Evolutionary conservation across 176 grass and related monocot species (phyloP), one percentile per base, ranked within the genome.

Genomic region (Triticum dicoccoides): DNA sequence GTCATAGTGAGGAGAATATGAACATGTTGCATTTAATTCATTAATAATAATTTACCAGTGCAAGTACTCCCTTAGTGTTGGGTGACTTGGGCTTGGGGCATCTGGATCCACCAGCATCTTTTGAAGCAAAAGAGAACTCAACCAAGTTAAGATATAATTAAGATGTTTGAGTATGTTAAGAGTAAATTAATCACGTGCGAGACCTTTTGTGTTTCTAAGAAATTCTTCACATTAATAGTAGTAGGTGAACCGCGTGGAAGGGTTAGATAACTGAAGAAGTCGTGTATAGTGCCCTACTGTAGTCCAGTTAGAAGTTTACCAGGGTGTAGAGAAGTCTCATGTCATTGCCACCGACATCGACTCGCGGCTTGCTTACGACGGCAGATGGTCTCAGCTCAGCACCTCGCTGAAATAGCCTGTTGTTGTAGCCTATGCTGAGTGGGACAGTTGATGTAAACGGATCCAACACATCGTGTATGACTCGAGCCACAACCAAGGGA

Each of bases 21-120:
- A 65, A 70, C 23, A 74, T 82, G 47, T 64, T 51, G 77, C 37
- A 79, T 41, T 37, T 37, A 5, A 37, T 37, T 37, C 1, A 37
- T 78, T 29, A 29, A 24, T 24, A 24, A 24, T 70, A 58, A 65
- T 58, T 84, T 86, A 97, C 95, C 92, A 94, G 76, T 94, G 95
- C 87, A 97, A 85, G 82, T 92, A 97, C 76, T 97, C 95, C 45
- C 86, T 97, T 21, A 92, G 81, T 71, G 82, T 85, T 45, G 92
- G 90, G 52, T 91, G 44, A 41, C 86, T 94, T 42, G 92, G 90
- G 76, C 88, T 94, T 61, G 92, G 92, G n/a, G 92, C 95, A 20
- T 97, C 95, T 2, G 92, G 95, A 86, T 97, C 95, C 27, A 92
- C 85, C 81, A 92, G 17, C 54, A 92, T 71, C 95, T 97, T 86